phyloP scores from a whole-genome alignment of 495 filamentous ascomycete genomes.

The Annulohypoxylon moriforme region DNA sequence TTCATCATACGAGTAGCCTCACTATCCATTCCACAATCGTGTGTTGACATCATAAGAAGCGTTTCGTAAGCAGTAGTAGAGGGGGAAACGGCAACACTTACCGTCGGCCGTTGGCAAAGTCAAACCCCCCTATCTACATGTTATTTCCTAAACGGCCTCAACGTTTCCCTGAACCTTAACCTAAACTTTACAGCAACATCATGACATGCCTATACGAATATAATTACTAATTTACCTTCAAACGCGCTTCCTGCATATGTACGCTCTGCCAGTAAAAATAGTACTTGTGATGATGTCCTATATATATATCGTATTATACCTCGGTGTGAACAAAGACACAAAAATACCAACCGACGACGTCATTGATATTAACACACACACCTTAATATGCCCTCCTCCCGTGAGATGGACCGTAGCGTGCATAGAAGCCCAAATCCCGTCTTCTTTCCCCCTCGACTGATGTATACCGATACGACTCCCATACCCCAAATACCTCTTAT shows the following conservation, averaged over 20 bases:
- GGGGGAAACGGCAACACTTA: neutral
- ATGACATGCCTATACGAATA: neutral
- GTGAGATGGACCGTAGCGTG: neutral
- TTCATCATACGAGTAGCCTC: neutral
- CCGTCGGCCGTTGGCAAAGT: neutral
- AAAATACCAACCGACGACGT: neutral
- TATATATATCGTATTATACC: neutral
- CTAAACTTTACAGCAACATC: neutral
- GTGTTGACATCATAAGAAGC: neutral
- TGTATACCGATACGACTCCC: neutral
- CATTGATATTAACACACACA: slow-evolving; percentile 9
- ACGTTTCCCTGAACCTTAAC: neutral
- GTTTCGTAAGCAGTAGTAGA: neutral
- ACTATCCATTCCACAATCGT: neutral
- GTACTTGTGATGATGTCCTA: neutral
- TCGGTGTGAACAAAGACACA: neutral
- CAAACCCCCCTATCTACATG: neutral
- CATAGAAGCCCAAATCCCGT: neutral
- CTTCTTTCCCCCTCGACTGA: neutral
- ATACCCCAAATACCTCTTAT: neutral
- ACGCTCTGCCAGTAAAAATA: neutral
- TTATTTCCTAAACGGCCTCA: neutral
- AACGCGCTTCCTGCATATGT: neutral
- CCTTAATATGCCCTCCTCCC: neutral
- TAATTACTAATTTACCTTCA: neutral